phyloP scores from a whole-genome alignment of 164 flowering plant genomes.

The Piper longum region DNA sequence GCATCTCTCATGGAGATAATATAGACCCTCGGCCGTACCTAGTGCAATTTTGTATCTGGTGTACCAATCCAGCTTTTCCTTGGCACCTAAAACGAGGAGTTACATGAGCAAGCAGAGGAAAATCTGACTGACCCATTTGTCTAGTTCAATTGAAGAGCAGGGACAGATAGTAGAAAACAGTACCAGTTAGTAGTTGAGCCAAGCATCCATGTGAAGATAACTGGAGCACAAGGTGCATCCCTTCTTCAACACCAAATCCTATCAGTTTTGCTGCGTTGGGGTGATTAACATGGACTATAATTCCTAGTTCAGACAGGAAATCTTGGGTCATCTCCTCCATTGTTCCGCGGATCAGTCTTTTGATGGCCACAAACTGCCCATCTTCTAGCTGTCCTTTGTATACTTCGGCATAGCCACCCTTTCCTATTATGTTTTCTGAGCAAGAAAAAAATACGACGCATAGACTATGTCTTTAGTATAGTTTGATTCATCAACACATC shows the following conservation, averaged over 20 bases:
- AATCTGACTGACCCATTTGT: not conserved
- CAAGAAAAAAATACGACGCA: no score
- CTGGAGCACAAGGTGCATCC: slow-evolving; percentile 84
- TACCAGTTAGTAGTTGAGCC: slow-evolving; percentile 63
- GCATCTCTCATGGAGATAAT: slow-evolving; percentile 18
- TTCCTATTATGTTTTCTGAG: slow-evolving; percentile 69
- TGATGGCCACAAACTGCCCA: slow-evolving; percentile 67
- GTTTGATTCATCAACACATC: not conserved
- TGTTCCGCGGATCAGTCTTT: slow-evolving; percentile 59
- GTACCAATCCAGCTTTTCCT: slow-evolving; percentile 47
- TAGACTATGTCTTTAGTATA: no score
- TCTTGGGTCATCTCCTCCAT: slow-evolving; percentile 61
- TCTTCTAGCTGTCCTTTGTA: slow-evolving; percentile 61
- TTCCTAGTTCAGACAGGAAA: slow-evolving; percentile 82
- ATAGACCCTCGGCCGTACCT: slow-evolving; percentile 42
- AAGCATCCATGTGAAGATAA: slow-evolving; percentile 85
- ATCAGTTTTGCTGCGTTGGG: slow-evolving; percentile 73
- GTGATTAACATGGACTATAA: slow-evolving; percentile 79
- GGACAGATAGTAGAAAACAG: slow-evolving; percentile 3
- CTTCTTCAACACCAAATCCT: slow-evolving; percentile 92
- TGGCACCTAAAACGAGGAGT: slow-evolving; percentile 27
- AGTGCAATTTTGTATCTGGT: slow-evolving; percentile 60
- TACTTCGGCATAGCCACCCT: slow-evolving; percentile 92
- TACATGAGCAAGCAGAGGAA: not conserved
- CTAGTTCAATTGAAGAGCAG: not conserved